Conservation (phyloP, 2,329 filamentous ascomycete species). For the Geosmithia flava region DNA sequence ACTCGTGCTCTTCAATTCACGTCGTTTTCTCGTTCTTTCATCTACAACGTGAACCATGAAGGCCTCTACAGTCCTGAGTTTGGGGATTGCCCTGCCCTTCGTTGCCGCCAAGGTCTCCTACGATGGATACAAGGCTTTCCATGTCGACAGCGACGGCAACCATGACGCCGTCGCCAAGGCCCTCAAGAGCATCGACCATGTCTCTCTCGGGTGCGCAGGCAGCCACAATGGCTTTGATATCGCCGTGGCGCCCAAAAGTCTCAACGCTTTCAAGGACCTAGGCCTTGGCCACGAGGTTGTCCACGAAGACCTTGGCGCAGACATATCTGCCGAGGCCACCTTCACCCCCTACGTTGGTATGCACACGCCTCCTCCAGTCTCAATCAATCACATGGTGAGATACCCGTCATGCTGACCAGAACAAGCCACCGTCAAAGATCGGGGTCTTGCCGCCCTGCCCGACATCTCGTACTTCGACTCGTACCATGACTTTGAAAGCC, state of each 20-base stretch:
- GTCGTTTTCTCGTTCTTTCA: not conserved
- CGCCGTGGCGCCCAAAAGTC: conserved; percentile 21
- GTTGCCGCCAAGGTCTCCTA: conserved; percentile 35
- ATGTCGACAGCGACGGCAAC: conserved; percentile 22
- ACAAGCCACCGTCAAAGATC: conserved; percentile 1
- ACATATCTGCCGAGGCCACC: conserved; percentile 20
- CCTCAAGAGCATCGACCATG: conserved; percentile 18
- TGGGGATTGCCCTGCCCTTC: conserved; percentile 4
- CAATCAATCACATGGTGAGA: not conserved
- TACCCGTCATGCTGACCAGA: not conserved
- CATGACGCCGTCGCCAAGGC: conserved; percentile 17
- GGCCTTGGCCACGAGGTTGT: conserved; percentile 19
- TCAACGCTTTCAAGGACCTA: conserved; percentile 18
- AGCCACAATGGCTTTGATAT: conserved; percentile 19
- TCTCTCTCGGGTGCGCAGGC: conserved; percentile 18
- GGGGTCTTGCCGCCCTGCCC: conserved; percentile 1
- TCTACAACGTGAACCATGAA: not conserved
- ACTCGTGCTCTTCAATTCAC: not conserved
- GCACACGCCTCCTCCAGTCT: conserved; percentile 2
- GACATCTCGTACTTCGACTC: conserved; percentile 25
- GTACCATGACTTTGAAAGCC: conserved; percentile 40
- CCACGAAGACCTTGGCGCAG: conserved; percentile 25
- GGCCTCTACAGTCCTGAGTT: not conserved
- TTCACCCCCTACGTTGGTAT: conserved; percentile 16
- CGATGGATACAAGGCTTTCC: conserved; percentile 30